Evolutionary conservation across 2,329 filamentous ascomycete genomes (phyloP).

Genomic region (Aspergillus aculeatinus): DNA sequence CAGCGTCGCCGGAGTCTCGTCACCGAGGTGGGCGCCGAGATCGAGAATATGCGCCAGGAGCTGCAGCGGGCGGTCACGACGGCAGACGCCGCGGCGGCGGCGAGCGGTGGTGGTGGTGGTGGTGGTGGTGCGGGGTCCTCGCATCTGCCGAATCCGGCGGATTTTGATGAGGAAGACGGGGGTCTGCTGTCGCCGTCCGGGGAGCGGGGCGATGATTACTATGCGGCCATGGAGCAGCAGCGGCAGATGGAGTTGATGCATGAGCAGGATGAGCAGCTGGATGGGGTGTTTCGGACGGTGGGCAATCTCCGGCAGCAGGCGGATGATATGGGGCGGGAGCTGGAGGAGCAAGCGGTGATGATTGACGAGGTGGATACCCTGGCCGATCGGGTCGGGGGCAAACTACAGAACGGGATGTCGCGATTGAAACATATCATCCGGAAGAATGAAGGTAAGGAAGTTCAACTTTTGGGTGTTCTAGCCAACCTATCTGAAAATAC

Average conservation of each 20-base stretch:
- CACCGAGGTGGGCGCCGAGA: constrained; percentile 81
- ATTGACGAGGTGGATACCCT: constrained; percentile 80
- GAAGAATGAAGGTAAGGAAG: constrained; percentile 78
- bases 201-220: constrained; percentile 60
- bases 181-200: constrained; percentile 34
- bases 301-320: constrained; percentile 88
- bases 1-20: constrained; percentile 76
- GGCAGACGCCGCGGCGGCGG: constrained; percentile 21
- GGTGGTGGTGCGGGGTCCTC: constrained; percentile 32
- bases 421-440: constrained; percentile 81
- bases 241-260: constrained; percentile 89
- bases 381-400: constrained; percentile 81
- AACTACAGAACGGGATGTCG: constrained; percentile 81
- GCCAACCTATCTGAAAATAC: background rate
- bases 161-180: constrained; percentile 46
- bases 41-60: constrained; percentile 86
- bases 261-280: constrained; percentile 89
- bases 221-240: constrained; percentile 83
- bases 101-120: background rate
- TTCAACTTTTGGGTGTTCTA: constrained; percentile 8
- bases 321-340: constrained; percentile 90
- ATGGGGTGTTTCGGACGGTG: constrained; percentile 89
- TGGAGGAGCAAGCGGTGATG: constrained; percentile 92
- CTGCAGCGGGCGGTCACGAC: constrained; percentile 60
- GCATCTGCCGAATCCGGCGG: constrained; percentile 56